Conservation (phyloP, 306 rosid genomes). For the Rosa rugosa region DNA sequence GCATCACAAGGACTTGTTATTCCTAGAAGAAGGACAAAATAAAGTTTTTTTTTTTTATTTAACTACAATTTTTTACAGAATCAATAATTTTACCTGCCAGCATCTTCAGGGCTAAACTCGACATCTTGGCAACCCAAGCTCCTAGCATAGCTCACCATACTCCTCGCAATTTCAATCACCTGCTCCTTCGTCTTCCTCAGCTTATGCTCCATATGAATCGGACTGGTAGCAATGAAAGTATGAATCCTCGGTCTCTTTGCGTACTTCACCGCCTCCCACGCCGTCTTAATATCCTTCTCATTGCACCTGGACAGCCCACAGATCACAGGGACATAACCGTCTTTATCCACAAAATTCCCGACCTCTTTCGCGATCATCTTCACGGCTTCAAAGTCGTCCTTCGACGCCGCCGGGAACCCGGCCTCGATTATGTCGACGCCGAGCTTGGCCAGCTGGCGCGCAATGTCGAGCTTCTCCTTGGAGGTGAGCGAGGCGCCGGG, state of each 20-base stretch:
- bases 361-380: conserved; percentile 66
- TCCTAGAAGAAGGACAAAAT: no score
- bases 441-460: conserved; percentile 78
- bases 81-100: conserved; percentile 64
- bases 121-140: conserved; percentile 86
- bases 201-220: conserved; percentile 83
- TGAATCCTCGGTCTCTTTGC: conserved; percentile 84
- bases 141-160: conserved; percentile 76
- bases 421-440: conserved; percentile 96
- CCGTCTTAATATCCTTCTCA: conserved; percentile 74
- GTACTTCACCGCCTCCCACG: conserved; percentile 90
- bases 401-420: conserved; percentile 86
- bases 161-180: conserved; percentile 68
- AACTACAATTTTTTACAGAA: not conserved
- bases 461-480: conserved; percentile 85
- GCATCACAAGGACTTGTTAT: no score
- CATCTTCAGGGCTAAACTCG: conserved; percentile 97
- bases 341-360: conserved; percentile 63
- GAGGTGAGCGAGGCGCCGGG: conserved; percentile 97
- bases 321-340: conserved; percentile 84
- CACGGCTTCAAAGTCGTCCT: conserved; percentile 83
- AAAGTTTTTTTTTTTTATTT: no score
- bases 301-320: conserved; percentile 86
- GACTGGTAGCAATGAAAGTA: conserved; percentile 89
- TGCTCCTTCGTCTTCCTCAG: conserved; percentile 67